Base-by-base conservation (phyloP, 148 eudicot species). In the Persicaria tinctoria region DNA sequence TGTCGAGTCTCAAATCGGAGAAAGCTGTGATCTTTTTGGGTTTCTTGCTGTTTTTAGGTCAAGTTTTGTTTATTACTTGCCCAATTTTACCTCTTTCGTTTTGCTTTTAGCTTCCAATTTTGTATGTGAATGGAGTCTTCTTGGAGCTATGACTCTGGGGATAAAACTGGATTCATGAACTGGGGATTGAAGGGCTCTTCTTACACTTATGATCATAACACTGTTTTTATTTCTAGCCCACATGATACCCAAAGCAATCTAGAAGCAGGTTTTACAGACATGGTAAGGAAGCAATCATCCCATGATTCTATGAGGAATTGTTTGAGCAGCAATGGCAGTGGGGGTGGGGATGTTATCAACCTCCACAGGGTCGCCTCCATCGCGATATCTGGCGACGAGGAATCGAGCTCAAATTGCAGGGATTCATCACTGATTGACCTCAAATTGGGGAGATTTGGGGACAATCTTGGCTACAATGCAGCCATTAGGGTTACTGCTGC, bases 401-500 rank as follows among this genome's bases (percentile, higher is more conserved):
- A 77, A 54, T 77, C 80, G 0, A 75, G 76, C 18, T 73, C 73
- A 13, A 80, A 80, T 44, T 20, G 68, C 23, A 54, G 75, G 46
- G 83, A 77, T 20, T 82, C 54, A 50, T 68, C 84, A 3, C 9
- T 73, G 51, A 78, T 80, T 80, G 87, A 84, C 79, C 78, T 84
- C 78, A 84, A 84, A 72, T 62, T 82, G 72, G 87, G 89, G 75
- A 77, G 79, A 64, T 62, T 79, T 32, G 80, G 54, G 38, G 85
- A 80, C 60, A 70, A 49, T 75, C 70, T 50, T 54, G 11, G 5
- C 64, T 50, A 38, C 57, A 38, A 47, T 47, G 51, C 66, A 53
- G 32, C 20, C 46, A 66, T 66, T 41, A 66, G 70, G 2, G 41
- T 32, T 32, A 32, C 41, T 32, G 14, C 17, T 64, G 47, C 70